Conservation (phyloP, 306 rosid genomes). For the Gillenia trifoliata region DNA sequence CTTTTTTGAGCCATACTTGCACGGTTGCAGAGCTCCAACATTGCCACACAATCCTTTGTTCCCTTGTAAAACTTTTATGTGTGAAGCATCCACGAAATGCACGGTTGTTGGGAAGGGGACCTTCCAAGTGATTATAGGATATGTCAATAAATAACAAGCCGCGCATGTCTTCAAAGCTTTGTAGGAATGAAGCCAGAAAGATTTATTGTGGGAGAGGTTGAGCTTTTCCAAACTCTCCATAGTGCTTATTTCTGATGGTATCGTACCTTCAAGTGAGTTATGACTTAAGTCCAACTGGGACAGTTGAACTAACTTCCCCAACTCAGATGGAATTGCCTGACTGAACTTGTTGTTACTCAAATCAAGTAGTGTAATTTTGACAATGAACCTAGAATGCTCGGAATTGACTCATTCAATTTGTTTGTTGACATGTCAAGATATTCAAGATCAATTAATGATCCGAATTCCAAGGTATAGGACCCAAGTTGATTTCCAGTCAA, state of each 20-base stretch:
- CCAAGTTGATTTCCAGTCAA: conserved; percentile 9
- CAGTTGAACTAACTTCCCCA: neutral
- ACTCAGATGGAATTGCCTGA: neutral
- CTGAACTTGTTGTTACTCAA: conserved; percentile 8
- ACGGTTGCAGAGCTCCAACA: neutral
- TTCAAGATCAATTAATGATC: neutral
- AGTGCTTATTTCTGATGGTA: neutral
- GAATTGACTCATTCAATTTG: conserved; percentile 10
- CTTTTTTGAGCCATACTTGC: neutral
- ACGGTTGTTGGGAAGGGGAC: conserved; percentile 13
- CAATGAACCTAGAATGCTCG: neutral
- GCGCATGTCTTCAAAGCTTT: neutral
- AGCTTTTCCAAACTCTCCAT: conserved; percentile 7
- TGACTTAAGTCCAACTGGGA: neutral
- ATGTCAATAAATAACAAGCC: conserved; percentile 7
- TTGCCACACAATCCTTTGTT: conserved; percentile 19
- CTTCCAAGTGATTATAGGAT: conserved; percentile 15
- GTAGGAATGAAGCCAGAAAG: conserved; percentile 12
- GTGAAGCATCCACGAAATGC: conserved; percentile 6
- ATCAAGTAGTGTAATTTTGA: conserved; percentile 1
- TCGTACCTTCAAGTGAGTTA: conserved; percentile 11
- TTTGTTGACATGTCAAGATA: conserved; percentile 14
- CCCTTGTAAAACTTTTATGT: neutral
- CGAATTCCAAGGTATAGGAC: neutral
- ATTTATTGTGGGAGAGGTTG: conserved; percentile 11